A percentile compares a stretch with the other conserved stretches of the same genome.
phyloP scores from a whole-genome alignment of 202 grass and related monocot species.

The Dendrocalamus latiflorus region DNA sequence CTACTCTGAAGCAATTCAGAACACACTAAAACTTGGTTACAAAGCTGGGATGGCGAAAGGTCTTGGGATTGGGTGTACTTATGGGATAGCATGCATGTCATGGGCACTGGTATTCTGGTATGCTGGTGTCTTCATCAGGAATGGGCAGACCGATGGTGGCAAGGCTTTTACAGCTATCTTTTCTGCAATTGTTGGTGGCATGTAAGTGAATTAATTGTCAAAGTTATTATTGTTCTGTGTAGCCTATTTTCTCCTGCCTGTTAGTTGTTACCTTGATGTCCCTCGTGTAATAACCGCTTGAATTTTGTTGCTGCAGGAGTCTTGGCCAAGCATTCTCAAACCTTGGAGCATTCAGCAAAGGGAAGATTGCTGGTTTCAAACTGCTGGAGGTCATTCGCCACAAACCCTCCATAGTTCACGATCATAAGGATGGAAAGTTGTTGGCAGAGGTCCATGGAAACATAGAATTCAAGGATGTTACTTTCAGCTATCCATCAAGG shows the following conservation, averaged over 20 bases:
- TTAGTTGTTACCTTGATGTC: background rate
- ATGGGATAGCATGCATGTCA: conserved; percentile 97
- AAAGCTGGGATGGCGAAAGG: conserved; percentile 99
- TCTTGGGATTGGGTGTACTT: conserved; percentile 92
- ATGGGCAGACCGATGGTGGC: too few relatives aligned
- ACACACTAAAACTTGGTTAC: conserved; percentile 94
- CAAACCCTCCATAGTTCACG: conserved; percentile 81
- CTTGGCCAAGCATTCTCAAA: conserved; percentile 97
- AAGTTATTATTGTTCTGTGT: conserved; percentile 7
- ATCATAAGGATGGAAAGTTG: conserved; percentile 73
- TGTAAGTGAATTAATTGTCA: conserved; percentile 53
- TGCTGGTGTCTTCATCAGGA: too few relatives aligned
- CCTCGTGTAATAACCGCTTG: background rate
- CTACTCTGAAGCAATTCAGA: too few relatives aligned
- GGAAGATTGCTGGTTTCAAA: conserved; percentile 94
- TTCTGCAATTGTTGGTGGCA: conserved; percentile 98
- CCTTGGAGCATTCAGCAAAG: conserved; percentile 98
- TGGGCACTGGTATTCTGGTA: too few relatives aligned
- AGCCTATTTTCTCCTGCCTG: background rate
- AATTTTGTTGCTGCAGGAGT: conserved; percentile 53
- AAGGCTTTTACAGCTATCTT: too few relatives aligned
- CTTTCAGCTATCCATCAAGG: conserved; percentile 93
- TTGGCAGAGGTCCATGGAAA: conserved; percentile 90
- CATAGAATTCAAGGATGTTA: conserved; percentile 97
- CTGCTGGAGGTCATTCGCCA: conserved; percentile 86